These are phyloP conservation scores for Pythium angustatum DNA, from an alignment of 352 stramenopile species.

Conservation along the genomic window DNA sequence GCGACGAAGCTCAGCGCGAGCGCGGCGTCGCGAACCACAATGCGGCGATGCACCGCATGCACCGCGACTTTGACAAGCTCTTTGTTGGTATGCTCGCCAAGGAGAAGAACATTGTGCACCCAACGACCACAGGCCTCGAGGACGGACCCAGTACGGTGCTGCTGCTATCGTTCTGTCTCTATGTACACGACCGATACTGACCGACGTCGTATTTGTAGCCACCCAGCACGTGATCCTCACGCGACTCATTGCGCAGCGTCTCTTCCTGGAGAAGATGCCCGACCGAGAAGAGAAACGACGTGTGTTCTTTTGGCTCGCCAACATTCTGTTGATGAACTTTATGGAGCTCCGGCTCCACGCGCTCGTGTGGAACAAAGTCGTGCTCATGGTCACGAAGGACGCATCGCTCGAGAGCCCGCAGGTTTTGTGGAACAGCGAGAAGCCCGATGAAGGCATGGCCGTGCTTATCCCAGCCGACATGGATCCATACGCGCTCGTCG, in stretches of 20 bases:
- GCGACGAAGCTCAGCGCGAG: slow-evolving; percentile 37
- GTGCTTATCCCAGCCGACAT: slow-evolving; percentile 67
- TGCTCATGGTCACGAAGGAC: slow-evolving; percentile 64
- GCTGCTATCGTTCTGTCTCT: not conserved
- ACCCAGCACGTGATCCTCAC: slow-evolving; percentile 65
- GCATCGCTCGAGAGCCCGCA: slow-evolving; percentile 35
- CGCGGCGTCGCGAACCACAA: slow-evolving; percentile 46
- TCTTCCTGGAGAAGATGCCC: slow-evolving; percentile 61
- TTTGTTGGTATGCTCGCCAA: slow-evolving; percentile 65
- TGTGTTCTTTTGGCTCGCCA: slow-evolving; percentile 79
- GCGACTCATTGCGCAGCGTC: slow-evolving; percentile 53
- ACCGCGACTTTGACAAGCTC: slow-evolving; percentile 56
- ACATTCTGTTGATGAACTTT: slow-evolving; percentile 79
- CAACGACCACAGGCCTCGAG: slow-evolving; percentile 69
- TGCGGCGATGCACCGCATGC: slow-evolving; percentile 37
- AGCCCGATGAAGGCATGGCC: slow-evolving; percentile 64
- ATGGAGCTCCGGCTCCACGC: slow-evolving; percentile 78
- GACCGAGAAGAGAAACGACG: slow-evolving; percentile 51
- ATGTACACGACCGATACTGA: not conserved
- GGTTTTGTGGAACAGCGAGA: slow-evolving; percentile 51
- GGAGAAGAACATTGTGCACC: slow-evolving; percentile 80
- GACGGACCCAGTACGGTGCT: slow-evolving; percentile 39
- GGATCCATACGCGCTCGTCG: slow-evolving; percentile 50
- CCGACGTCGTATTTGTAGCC: slow-evolving; percentile 19
- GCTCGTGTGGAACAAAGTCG: slow-evolving; percentile 85